Evolutionary conservation across 345 rosid species (phyloP), one percentile per base, ranked within the genome.

Genomic region (Mercurialis annua): DNA sequence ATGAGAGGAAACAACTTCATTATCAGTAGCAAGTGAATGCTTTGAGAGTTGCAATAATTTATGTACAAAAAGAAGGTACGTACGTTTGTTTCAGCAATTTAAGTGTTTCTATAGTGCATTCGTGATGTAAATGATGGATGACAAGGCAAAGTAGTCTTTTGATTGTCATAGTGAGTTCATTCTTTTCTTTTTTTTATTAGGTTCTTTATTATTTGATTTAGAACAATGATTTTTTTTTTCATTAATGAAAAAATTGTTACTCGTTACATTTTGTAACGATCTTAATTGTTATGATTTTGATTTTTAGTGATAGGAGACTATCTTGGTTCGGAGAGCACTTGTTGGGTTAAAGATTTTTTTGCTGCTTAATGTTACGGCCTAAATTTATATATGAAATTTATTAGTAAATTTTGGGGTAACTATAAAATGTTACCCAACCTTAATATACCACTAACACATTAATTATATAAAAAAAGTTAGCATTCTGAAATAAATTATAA

Each of bases 51-150:
- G 69, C 61, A 40, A 46, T 46, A 67, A 52, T 53, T 24, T 26
- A 24, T 53, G 68, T 47, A 24, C 43, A 23, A 53, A 18, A 65
- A 34, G 46, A 36, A 46, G 50, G 68, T 52, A 34, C 62, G 38
- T 21, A 49, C 7, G 50, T 26, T 54, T 16, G 46, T 60, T 67
- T 47, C 31, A 51, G 55, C 66, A 23, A 67, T 3, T 40, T 40
- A 8, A 14, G n/a, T n/a, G 63, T 27, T 31, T 55, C 20, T 30
- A 30, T 74, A 42, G 40, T 3, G 31, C 64, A 62, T 74, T 69
- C 40, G 50, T 56, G 50, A 27, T 71, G 71, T 64, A 68, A 75
- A 64, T 65, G 72, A 51, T 42, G 58, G 65, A 59, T 65, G 64
- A 65, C 63, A 67, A 60, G 61, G 62, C 64, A 20, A n/a, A 34